A percentile compares a stretch with the other conserved stretches of the same genome.
phyloP scores from a whole-genome alignment of 2,329 filamentous ascomycete species.

The Knoxdaviesia capensis region DNA sequence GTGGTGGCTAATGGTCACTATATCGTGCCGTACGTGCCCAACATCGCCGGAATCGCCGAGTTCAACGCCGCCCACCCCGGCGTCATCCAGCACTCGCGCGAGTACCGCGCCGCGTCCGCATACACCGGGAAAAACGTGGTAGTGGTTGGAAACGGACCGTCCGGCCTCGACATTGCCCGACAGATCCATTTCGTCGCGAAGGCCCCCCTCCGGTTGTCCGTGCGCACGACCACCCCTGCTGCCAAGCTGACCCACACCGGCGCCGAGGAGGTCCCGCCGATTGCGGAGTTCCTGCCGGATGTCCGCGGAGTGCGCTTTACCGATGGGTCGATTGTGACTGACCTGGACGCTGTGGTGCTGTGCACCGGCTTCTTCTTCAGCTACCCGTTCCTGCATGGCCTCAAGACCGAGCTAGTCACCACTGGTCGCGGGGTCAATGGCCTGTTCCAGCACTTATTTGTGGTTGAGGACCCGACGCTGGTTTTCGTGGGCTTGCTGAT shows the following conservation, averaged over 20 bases:
- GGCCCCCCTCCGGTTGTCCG: slow-evolving; percentile 44
- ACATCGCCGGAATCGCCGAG: slow-evolving; percentile 33
- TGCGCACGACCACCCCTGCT: slow-evolving; percentile 25
- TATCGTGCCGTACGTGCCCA: slow-evolving; percentile 45
- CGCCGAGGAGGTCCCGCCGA: slow-evolving; percentile 33
- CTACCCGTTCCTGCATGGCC: slow-evolving; percentile 45
- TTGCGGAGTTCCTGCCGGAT: slow-evolving; percentile 32
- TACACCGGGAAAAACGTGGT: slow-evolving; percentile 57
- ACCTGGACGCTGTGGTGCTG: slow-evolving; percentile 63
- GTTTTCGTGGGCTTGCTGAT: slow-evolving; percentile 59
- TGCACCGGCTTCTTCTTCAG: slow-evolving; percentile 82
- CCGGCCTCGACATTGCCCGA: slow-evolving; percentile 61
- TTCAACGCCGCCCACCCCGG: slow-evolving; percentile 41
- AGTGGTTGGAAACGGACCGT: slow-evolving; percentile 68
- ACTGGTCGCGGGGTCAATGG: slow-evolving; percentile 51
- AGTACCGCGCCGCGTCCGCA: slow-evolving; percentile 45
- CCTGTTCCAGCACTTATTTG: slow-evolving; percentile 64
- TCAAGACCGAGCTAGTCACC: slow-evolving; percentile 34
- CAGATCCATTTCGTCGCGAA: slow-evolving; percentile 48
- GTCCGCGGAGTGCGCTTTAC: slow-evolving; percentile 44
- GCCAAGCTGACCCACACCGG: slow-evolving; percentile 22
- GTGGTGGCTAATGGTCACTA: slow-evolving; percentile 63
- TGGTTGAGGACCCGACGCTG: slow-evolving; percentile 55
- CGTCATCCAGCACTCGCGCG: slow-evolving; percentile 55
- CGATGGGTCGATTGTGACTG: slow-evolving; percentile 40